These are phyloP conservation scores for Coleophoma cylindrospora DNA, from an alignment of 2,329 filamentous ascomycete genomes.

Conservation along the genomic window DNA sequence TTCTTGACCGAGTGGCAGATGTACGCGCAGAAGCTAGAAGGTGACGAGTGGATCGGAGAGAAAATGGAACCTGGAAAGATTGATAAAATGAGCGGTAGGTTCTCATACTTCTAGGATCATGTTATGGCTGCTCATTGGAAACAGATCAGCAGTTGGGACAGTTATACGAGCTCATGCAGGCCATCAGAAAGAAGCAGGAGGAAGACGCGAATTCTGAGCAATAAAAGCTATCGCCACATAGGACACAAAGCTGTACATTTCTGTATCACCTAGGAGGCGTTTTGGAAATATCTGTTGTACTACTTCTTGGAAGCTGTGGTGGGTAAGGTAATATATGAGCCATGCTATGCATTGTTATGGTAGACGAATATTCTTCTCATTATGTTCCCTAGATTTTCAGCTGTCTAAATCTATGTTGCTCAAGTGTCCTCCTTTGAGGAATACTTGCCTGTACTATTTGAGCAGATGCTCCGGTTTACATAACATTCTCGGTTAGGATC, in stretches of 20 bases:
- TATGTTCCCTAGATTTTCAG: no score
- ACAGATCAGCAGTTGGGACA: conserved; percentile 89
- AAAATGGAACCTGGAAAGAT: conserved; percentile 80
- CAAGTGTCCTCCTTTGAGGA: no score
- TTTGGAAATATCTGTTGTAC: not conserved
- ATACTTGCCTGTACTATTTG: no score
- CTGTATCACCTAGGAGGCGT: not conserved
- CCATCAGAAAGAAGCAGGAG: conserved; percentile 49
- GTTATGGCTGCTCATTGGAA: conserved; percentile 3
- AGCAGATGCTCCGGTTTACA: no score
- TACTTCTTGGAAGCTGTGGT: no score
- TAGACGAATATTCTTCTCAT: no score
- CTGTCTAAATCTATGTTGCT: no score
- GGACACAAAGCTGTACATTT: no score
- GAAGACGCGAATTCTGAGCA: conserved; percentile 8
- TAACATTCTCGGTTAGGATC: no score
- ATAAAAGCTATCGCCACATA: not conserved
- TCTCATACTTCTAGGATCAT: not conserved
- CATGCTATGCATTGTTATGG: no score
- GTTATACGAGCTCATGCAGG: conserved; percentile 88
- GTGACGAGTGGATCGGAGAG: conserved; percentile 77
- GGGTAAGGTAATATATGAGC: no score
- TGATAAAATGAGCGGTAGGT: conserved; percentile 88
- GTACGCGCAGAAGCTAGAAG: conserved; percentile 89
- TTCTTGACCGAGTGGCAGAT: conserved; percentile 96